These are phyloP conservation scores for Fusarium pseudonygamai DNA, from an alignment of 2,329 filamentous ascomycete genomes.

Conservation along the genomic window DNA sequence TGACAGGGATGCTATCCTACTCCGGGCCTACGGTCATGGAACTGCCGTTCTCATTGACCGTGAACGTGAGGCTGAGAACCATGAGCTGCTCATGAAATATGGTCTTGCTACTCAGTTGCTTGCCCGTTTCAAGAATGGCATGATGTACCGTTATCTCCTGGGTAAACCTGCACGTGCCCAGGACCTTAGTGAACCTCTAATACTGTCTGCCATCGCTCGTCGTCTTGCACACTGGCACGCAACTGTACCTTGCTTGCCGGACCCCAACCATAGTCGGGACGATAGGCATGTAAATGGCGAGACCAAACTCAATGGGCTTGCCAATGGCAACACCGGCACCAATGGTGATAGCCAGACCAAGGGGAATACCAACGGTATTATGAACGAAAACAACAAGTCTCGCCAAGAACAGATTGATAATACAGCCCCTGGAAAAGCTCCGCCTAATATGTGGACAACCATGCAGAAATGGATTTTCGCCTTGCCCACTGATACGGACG, in stretches of 20 bases:
- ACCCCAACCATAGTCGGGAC: constrained; percentile 37
- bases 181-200: constrained; percentile 77
- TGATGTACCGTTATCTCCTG: constrained; percentile 91
- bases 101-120: constrained; percentile 87
- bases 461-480: constrained; percentile 96
- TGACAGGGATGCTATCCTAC: constrained; percentile 84
- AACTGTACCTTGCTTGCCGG: constrained; percentile 66
- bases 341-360: constrained; percentile 50
- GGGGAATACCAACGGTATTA: constrained; percentile 42
- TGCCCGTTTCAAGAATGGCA: constrained; percentile 93
- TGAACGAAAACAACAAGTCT: constrained; percentile 39
- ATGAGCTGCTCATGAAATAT: constrained; percentile 85
- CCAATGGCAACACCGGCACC: constrained; percentile 20
- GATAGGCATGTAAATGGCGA: constrained; percentile 47
- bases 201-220: constrained; percentile 85
- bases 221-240: constrained; percentile 95
- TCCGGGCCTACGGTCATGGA: constrained; percentile 93
- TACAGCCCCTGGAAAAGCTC: constrained; percentile 72
- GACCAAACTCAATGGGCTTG: constrained; percentile 43
- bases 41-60: constrained; percentile 97
- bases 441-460: constrained; percentile 93
- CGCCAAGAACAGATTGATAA: constrained; percentile 56
- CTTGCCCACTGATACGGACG: constrained; percentile 76
- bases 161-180: constrained; percentile 82
- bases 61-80: constrained; percentile 81